phyloP scores from a whole-genome alignment of 2,329 filamentous ascomycete genomes.

The Ceratocystis lukuohia region DNA sequence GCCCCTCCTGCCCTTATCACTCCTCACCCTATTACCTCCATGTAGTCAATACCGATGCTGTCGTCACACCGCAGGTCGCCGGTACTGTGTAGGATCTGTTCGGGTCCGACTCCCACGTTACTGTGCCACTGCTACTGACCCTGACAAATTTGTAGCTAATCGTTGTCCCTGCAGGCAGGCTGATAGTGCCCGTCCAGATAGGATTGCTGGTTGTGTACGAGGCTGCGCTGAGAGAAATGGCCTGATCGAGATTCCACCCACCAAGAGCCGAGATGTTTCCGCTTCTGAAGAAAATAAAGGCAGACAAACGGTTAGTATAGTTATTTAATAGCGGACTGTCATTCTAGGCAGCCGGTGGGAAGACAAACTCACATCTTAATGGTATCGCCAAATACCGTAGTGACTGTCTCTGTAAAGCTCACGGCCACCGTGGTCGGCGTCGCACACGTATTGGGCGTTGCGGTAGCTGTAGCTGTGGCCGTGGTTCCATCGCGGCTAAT shows the following conservation, averaged over 20 bases:
- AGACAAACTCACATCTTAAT: slow-evolving; percentile 34
- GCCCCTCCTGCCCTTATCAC: background rate
- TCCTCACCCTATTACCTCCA: slow-evolving; percentile 9
- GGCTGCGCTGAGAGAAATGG: slow-evolving; percentile 37
- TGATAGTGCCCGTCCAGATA: slow-evolving; percentile 41
- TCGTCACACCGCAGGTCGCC: slow-evolving; percentile 15
- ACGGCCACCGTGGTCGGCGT: slow-evolving; percentile 28
- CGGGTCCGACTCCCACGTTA: slow-evolving; percentile 46
- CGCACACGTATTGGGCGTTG: slow-evolving; percentile 23
- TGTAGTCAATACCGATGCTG: slow-evolving; percentile 14
- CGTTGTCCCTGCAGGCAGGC: slow-evolving; percentile 36
- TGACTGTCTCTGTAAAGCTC: slow-evolving; percentile 32
- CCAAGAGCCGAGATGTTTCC: slow-evolving; percentile 30
- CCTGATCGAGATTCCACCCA: slow-evolving; percentile 29
- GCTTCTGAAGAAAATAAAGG: slow-evolving; percentile 11
- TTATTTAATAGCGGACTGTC: background rate
- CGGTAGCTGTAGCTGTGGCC: background rate
- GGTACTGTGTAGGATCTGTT: slow-evolving; percentile 28
- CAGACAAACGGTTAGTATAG: background rate
- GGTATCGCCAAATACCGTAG: slow-evolving; percentile 35
- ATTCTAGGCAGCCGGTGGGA: background rate
- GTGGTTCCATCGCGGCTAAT: slow-evolving; percentile 2
- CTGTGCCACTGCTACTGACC: slow-evolving; percentile 34
- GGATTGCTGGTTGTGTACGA: slow-evolving; percentile 42
- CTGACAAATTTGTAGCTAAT: slow-evolving; percentile 52